Conservation (phyloP, 73 alveolate genomes). For the Tetrahymena elliotti region DNA sequence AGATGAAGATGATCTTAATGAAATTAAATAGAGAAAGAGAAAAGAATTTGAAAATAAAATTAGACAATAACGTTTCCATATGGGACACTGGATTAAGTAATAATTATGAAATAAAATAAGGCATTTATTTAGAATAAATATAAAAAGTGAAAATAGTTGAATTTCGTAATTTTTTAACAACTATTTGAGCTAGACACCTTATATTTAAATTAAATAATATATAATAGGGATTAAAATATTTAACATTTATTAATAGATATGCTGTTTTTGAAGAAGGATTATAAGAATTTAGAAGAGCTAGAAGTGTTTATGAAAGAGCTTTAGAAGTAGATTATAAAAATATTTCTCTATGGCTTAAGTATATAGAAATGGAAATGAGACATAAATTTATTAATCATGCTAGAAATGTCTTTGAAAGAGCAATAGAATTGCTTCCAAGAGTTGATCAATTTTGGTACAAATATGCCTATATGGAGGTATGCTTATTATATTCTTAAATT, state of each 20-base stretch:
- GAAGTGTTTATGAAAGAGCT: constrained; percentile 98
- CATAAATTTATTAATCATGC: constrained; percentile 98
- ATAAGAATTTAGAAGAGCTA: constrained; percentile 67
- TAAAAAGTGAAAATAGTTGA: background rate
- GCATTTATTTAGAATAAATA: constrained; percentile 32
- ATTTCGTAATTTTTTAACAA: background rate
- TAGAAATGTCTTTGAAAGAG: constrained; percentile 97
- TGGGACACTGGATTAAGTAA: constrained; percentile 93
- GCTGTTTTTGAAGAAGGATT: constrained; percentile 38
- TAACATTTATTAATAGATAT: constrained; percentile 9
- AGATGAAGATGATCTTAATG: constrained; percentile 94
- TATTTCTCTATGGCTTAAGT: constrained; percentile 89
- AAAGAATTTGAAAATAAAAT: constrained; percentile 89
- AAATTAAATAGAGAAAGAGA: constrained; percentile 82
- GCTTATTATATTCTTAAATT: background rate
- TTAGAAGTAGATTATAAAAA: constrained; percentile 93
- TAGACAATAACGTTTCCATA: constrained; percentile 81
- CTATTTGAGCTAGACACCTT: background rate
- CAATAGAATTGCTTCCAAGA: constrained; percentile 90
- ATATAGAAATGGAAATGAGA: constrained; percentile 99
- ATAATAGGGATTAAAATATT: background rate
- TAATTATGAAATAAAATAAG: constrained; percentile 78
- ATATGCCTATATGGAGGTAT: constrained; percentile 91
- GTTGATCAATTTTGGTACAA: constrained; percentile 95
- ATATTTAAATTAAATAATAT: background rate